Percentiles rank a stretch among this genome's conserved stretches.
Evolutionary conservation across 148 eudicot species (phyloP).

Genomic region (Dianthus caryophyllus): DNA sequence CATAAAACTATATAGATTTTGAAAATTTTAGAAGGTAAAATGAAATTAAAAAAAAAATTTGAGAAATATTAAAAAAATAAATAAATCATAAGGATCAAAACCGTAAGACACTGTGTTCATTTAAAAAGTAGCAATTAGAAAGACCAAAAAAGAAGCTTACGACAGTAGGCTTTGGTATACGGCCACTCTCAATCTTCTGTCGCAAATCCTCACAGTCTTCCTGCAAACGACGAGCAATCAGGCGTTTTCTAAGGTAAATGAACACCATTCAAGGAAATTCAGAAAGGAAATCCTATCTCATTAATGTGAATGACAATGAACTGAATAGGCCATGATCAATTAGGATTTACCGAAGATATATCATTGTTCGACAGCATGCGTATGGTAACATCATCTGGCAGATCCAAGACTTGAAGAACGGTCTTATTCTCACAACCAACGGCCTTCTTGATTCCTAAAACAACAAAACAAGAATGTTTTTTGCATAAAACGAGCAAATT

Average conservation of each 20-base stretch:
- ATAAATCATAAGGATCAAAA: no score
- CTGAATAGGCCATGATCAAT: neutral
- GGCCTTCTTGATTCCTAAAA: slow-evolving; percentile 47
- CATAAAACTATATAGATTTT: no score
- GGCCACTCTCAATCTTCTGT: slow-evolving; percentile 42
- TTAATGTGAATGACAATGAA: neutral
- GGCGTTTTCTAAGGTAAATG: slow-evolving; percentile 3
- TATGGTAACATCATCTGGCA: slow-evolving; percentile 41
- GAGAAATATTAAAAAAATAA: no score
- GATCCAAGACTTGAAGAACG: slow-evolving; percentile 46
- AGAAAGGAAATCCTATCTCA: neutral
- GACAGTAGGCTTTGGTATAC: slow-evolving; percentile 45
- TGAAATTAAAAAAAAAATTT: no score
- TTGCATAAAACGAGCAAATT: neutral
- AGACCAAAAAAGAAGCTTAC: slow-evolving; percentile 34
- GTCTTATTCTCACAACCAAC: slow-evolving; percentile 32
- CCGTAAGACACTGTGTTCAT: neutral
- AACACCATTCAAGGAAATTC: neutral
- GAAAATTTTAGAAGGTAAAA: neutral
- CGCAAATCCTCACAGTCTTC: slow-evolving; percentile 59
- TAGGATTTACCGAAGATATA: slow-evolving; percentile 52
- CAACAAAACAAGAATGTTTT: neutral
- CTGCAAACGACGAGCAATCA: slow-evolving; percentile 34
- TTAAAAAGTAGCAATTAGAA: neutral
- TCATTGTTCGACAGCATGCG: slow-evolving; percentile 65